Conservation (phyloP, 768 basidiomycete species). For the Coprinopsis strossmayeri region DNA sequence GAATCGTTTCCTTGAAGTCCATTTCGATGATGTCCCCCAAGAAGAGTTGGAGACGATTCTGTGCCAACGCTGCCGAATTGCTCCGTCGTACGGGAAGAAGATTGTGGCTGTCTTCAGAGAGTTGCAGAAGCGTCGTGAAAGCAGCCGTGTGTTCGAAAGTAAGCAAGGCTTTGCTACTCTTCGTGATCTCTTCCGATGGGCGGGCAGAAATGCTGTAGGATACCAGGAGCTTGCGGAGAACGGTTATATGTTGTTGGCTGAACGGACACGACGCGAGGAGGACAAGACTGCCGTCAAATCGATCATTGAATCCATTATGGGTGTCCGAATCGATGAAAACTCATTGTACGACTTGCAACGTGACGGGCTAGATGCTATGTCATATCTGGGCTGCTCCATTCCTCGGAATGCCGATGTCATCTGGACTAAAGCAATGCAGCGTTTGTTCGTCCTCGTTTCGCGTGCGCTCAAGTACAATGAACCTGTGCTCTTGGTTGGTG, state of each 20-base stretch:
- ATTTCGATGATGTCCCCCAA: conserved; percentile 96
- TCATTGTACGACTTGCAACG: conserved; percentile 57
- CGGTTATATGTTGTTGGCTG: conserved; percentile 96
- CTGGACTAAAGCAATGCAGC: conserved; percentile 93
- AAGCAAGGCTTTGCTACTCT: conserved; percentile 96
- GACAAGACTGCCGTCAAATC: conserved; percentile 89
- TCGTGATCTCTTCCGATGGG: conserved; percentile 97
- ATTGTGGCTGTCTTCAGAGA: conserved; percentile 93
- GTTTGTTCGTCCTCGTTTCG: conserved; percentile 77
- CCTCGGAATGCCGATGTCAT: conserved; percentile 52
- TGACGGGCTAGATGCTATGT: conserved; percentile 29
- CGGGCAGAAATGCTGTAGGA: conserved; percentile 78
- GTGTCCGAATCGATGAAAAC: conserved; percentile 71
- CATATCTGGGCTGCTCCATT: conserved; percentile 50
- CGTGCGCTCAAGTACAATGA: conserved; percentile 89
- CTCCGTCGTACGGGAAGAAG: conserved; percentile 86
- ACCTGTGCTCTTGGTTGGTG: conserved; percentile 91
- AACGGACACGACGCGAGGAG: conserved; percentile 77
- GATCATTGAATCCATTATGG: conserved; percentile 86
- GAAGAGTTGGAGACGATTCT: conserved; percentile 89
- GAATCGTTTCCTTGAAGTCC: conserved; percentile 95
- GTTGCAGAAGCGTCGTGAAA: conserved; percentile 86
- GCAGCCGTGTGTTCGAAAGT: conserved; percentile 91
- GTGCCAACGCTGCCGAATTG: conserved; percentile 87
- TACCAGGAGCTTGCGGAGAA: conserved; percentile 93